Base-by-base conservation (phyloP, 2,329 filamentous ascomycete species). In the Parasarocladium wereldwijsianum region DNA sequence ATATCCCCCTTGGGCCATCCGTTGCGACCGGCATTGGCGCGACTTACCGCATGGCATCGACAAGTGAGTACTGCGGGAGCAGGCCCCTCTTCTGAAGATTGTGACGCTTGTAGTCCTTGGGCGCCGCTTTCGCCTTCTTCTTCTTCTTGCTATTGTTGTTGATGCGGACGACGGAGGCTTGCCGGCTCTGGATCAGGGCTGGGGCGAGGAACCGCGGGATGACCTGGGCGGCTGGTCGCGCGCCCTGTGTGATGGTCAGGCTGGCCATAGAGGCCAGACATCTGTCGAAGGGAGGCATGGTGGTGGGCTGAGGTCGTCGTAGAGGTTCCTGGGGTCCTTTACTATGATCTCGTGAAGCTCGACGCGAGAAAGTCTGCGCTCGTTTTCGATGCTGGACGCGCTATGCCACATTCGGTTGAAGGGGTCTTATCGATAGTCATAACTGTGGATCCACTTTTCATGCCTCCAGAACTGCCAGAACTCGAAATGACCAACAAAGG, bases 11-110 rank as follows among this genome's bases (percentile, higher is more conserved):
- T n/a, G n/a, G n/a, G n/a, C n/a, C n/a, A n/a, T n/a, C n/a, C 13
- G 17, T 17, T 13, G 11, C 17, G 12, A 14, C 9, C 6, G 11
- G 6, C 15, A 18, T n/a, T n/a, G n/a, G n/a, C n/a, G n/a, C n/a
- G n/a, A 35, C 64, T 34, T 57, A 84, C 83, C 86, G 73, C 73
- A 98, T 90, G 11, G 90, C 92, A 60, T 98, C 90, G 41, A 83
- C 79, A 18, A 98, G 64, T 1, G 84, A 71, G 47, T 79, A 93
- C 45, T 81, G 76, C 1, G 55, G 55, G 22, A 57, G 58, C 20
- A 83, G 64, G 24, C 73, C 19, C 14, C 24, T 68, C 39, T 72
- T 60, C 37, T 68, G 68, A 38, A 87, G 52, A 39, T 73, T 66
- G 49, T 74, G 85, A 18, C 72, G 67, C 38, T 69, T 71, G 37